Evolutionary conservation across 2,329 filamentous ascomycete species (phyloP), one percentile per base, ranked within the genome.

Genomic region (Pseudogymnoascus sp.): DNA sequence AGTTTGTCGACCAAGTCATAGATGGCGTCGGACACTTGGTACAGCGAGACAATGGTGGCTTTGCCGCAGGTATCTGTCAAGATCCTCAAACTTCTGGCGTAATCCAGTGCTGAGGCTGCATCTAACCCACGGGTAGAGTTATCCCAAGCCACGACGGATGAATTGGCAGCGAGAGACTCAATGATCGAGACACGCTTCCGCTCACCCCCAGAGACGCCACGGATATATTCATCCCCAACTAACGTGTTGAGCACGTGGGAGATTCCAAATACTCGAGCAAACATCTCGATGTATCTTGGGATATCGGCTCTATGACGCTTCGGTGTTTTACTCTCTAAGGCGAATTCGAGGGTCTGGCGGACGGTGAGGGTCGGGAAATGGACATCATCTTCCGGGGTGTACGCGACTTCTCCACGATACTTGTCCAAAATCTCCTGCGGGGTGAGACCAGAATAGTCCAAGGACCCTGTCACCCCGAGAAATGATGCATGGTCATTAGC

Each of bases 1-100:
- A 89, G 85, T 70, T 89, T 90, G 71, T 90, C 86, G 70, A 89
- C 89, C 0, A 86, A 78, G 26, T 87, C 77, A 71, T 88, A 89
- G 65, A 90, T 89, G 26, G 82, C 84, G 63, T 90, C 87, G 6
- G 85, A 85, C 2, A 87, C 87, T 70, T 90, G 87, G 70, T 90
- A 90, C 0, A 89, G 77, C 0, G 85, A 87, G 11, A 87, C 84
- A 57, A 88, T 83, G 0, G 84, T 81, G 0, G 84, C 76, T 3
- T 87, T 75, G 0, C 84, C 83, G 3, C 83, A 75, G 1, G 86
- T 79, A 65, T 89, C 84, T 0, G 86, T 88, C 80, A 88, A 78
- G 5, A 83, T 81, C 7, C 87, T 78, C n/a, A 89, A 74, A 2
- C 83, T 81, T 68, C 83, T 84, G 28, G 81, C 78, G 70, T 81